Percentiles rank a stretch among this genome's conserved stretches.
Conservation (phyloP, 1,284 basidiomycete species). For the Fomitopsis pinicola region DNA sequence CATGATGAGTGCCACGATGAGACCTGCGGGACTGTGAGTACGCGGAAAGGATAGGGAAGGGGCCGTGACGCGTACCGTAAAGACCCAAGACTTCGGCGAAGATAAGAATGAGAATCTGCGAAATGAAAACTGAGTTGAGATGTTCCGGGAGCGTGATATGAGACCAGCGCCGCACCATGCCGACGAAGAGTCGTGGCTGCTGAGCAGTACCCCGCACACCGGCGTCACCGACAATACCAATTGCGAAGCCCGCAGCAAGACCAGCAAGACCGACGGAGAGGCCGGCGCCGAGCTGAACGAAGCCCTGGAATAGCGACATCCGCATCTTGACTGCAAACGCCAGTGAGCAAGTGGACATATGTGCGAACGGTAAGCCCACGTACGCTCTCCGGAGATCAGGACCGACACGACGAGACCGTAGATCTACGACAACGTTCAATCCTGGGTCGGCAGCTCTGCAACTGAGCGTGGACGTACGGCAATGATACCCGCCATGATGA, state of each 20-base stretch:
- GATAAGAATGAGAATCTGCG: conserved; percentile 69
- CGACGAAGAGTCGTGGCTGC: conserved; percentile 92
- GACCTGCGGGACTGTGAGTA: conserved; percentile 33
- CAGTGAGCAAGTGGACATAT: conserved; percentile 5
- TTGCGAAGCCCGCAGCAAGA: conserved; percentile 88
- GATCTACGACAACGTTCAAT: conserved; percentile 31
- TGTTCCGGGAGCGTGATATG: not conserved
- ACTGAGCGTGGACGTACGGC: conserved; percentile 49
- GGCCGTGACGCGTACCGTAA: conserved; percentile 45
- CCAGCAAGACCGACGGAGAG: conserved; percentile 85
- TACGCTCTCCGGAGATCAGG: conserved; percentile 76
- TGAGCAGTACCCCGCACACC: conserved; percentile 89
- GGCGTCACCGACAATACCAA: conserved; percentile 95
- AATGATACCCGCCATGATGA: conserved; percentile 99
- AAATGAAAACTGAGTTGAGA: not conserved
- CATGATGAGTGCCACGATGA: conserved; percentile 90
- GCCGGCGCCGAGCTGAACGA: conserved; percentile 89
- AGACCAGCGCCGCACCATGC: conserved; percentile 48
- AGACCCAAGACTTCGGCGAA: conserved; percentile 83
- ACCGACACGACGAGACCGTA: conserved; percentile 95
- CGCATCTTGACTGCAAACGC: conserved; percentile 36
- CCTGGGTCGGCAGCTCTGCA: not conserved
- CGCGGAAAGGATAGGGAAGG: not conserved
- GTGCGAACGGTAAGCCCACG: conserved; percentile 28
- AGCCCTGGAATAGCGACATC: conserved; percentile 77